Evolutionary conservation across 1,139 yeast species (phyloP).

Genomic region (Maudiozyma humilis): DNA sequence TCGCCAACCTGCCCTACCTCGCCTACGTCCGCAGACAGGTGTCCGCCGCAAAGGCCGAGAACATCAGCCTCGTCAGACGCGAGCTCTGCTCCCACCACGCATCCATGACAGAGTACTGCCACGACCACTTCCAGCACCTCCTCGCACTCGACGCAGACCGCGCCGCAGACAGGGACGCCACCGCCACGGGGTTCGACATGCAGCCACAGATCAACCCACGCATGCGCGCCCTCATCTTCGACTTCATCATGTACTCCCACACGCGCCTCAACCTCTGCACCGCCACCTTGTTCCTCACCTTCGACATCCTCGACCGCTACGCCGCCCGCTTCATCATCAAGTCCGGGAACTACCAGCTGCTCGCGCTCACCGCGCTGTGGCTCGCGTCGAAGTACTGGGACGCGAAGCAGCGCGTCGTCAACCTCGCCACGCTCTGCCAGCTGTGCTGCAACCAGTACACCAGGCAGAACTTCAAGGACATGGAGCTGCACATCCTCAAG

Average conservation of each 20-base stretch:
- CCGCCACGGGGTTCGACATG: slow-evolving; percentile 10
- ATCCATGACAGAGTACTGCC: slow-evolving; percentile 16
- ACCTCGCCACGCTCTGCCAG: slow-evolving; percentile 39
- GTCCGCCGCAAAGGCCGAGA: slow-evolving; percentile 13
- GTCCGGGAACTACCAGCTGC: slow-evolving; percentile 50
- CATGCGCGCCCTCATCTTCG: slow-evolving; percentile 42
- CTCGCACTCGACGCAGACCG: slow-evolving; percentile 1
- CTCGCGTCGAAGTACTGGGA: slow-evolving; percentile 65
- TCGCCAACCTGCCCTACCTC: slow-evolving; percentile 12
- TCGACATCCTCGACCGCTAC: slow-evolving; percentile 82
- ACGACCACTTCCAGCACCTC: slow-evolving; percentile 12
- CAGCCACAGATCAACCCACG: slow-evolving; percentile 21
- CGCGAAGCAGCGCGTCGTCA: slow-evolving; percentile 57
- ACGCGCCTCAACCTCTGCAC: slow-evolving; percentile 65
- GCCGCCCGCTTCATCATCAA: slow-evolving; percentile 81
- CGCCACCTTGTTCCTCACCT: slow-evolving; percentile 71
- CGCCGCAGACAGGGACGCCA: slow-evolving; percentile 5
- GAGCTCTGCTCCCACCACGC: slow-evolving; percentile 15
- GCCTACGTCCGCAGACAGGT: slow-evolving; percentile 16
- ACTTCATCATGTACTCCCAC: slow-evolving; percentile 81
- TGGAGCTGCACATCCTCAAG: slow-evolving; percentile 60
- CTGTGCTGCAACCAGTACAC: slow-evolving; percentile 56
- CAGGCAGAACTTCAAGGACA: slow-evolving; percentile 51
- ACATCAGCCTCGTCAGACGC: slow-evolving; percentile 12
- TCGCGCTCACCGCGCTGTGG: slow-evolving; percentile 70